Evolutionary conservation across 305 asterid species (phyloP), one percentile per base, ranked within the genome.

Genomic region (Coffea humblotiana): DNA sequence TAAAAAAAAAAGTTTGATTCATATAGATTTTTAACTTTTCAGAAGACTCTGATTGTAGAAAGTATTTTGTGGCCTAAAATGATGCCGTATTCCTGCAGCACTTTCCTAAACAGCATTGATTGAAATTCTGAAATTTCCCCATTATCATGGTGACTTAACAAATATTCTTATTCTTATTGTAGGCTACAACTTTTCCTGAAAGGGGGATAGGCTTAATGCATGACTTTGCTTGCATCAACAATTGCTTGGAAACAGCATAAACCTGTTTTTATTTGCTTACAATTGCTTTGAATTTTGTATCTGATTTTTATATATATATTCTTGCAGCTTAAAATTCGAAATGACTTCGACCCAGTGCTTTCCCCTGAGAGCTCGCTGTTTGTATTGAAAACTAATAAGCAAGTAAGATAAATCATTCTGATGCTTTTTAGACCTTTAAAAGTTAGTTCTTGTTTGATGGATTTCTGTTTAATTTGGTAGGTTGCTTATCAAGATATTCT

Each of bases 361-460:
- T 96, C 99, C 60, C 97, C 99, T 4, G 99, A 94, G 90, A 96
- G 98, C 90, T 96, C 98, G 60, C 83, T 96, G 90, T 96, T 96
- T 76, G 94, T 96, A 81, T 85, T 96, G 87, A 96, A 96, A 93
- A 94, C 97, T 84, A 90, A 94, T 81, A 92, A 90, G 77, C 94
- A 92, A 78, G 99, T 94, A 87, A 81, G 98, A 85, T 73, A 72
- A 78, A 72, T 77, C 54, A 75, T 76, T 81, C 81, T 78, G 75
- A 8, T 6, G 19, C 79, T 78, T 67, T 75, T 64, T 69, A 72
- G 74, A 29, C 67, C 74, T 83, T 80, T 61, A 23, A 60, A 63
- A 72, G 11, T 66, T 21, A 25, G 58, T 66, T 72, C 74, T 60
- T 49, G 11, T 76, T 76, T 86, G 82, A 88, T 81, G 60, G 66